Evolutionary conservation across 106 monocot genomes (phyloP).

Genomic region (Allium fistulosum): DNA sequence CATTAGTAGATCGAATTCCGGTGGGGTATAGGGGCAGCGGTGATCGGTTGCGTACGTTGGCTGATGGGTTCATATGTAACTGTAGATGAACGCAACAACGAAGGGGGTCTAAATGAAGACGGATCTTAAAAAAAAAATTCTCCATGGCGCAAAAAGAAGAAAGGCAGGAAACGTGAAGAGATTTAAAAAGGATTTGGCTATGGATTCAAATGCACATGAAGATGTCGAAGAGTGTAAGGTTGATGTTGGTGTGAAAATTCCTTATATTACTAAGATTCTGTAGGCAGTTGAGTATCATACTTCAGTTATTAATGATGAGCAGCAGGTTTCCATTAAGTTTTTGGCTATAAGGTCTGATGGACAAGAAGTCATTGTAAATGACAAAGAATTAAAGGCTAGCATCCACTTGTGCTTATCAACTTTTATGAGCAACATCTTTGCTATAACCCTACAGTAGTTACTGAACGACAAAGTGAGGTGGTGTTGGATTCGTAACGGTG

Average conservation of each 20-base stretch:
- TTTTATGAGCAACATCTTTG: no score
- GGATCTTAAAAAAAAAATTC: neutral
- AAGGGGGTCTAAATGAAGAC: neutral
- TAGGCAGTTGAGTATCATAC: constrained; percentile 10
- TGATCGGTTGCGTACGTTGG: no score
- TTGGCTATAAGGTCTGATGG: neutral
- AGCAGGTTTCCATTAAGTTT: constrained; percentile 13
- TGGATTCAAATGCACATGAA: constrained; percentile 30
- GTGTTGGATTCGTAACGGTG: no score
- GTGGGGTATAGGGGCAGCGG: no score
- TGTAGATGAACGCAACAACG: no score
- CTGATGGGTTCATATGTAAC: no score
- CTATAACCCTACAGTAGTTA: no score
- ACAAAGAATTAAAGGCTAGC: no score
- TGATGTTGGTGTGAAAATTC: constrained; percentile 2
- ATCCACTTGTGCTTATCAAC: no score
- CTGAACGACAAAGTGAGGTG: no score
- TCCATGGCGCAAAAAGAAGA: constrained; percentile 69
- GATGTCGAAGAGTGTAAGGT: neutral
- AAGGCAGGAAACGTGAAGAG: constrained; percentile 73
- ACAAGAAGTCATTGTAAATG: no score
- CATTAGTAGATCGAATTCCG: no score
- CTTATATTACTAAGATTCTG: constrained; percentile 13
- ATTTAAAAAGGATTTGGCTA: constrained; percentile 43
- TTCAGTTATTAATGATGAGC: constrained; percentile 10